Evolutionary conservation across 495 filamentous ascomycete genomes (phyloP).

Genomic region (Aspergillus olivimuriae): DNA sequence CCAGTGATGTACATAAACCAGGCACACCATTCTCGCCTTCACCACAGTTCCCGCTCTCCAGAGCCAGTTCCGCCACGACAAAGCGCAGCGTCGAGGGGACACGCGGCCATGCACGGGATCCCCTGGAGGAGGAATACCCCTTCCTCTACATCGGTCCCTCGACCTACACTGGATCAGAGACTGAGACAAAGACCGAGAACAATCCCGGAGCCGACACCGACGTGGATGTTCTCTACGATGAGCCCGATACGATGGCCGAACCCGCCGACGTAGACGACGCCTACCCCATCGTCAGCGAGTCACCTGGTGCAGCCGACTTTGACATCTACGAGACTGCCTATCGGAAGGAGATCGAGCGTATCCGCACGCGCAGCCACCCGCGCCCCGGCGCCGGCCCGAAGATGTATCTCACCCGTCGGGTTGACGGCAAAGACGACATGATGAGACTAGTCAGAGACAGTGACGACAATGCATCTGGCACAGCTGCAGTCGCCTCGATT

Average conservation of each 20-base stretch:
- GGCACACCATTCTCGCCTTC: conserved; percentile 23
- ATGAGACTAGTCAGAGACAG: conserved; percentile 29
- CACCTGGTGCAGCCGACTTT: conserved; percentile 70
- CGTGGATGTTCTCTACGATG: conserved; percentile 17
- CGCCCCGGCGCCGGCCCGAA: conserved; percentile 26
- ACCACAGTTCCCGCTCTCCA: conserved; percentile 22
- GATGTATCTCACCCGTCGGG: conserved; percentile 55
- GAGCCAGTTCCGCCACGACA: conserved; percentile 32
- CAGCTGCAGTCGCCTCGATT: conserved; percentile 2
- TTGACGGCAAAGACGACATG: conserved; percentile 47
- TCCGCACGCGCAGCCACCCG: conserved; percentile 39
- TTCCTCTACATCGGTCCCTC: conserved; percentile 70
- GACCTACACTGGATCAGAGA: conserved; percentile 30
- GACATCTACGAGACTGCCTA: conserved; percentile 88
- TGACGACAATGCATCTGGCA: conserved; percentile 15
- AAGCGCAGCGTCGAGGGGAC: conserved; percentile 43
- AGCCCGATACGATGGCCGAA: conserved; percentile 21
- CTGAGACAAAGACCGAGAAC: too few relatives aligned
- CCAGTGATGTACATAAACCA: conserved; percentile 13
- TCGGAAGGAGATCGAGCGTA: conserved; percentile 70
- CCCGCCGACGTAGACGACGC: conserved; percentile 13
- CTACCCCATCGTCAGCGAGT: conserved; percentile 62
- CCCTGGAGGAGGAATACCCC: conserved; percentile 51
- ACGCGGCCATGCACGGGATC: conserved; percentile 60
- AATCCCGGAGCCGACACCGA: too few relatives aligned